phyloP scores from a whole-genome alignment of 176 grass and related monocot genomes.

The Juncus inflexus region DNA sequence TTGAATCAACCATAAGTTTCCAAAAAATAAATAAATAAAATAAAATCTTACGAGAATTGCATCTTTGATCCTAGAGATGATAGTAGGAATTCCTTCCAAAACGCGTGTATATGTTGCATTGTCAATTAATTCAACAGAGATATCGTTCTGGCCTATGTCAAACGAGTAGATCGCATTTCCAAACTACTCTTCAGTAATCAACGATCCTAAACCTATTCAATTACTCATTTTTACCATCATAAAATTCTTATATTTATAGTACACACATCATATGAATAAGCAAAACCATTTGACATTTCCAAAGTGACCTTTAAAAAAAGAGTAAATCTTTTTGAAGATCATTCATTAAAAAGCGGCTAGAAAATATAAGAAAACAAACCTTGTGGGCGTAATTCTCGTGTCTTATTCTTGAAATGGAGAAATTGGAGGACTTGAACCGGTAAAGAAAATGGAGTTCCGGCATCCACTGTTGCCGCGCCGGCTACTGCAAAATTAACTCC shows the following conservation, averaged over 20 bases:
- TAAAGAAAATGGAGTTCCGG: slow-evolving; percentile 24
- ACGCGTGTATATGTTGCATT: slow-evolving; percentile 27
- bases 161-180: slow-evolving; percentile 36
- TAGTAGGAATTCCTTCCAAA: slow-evolving; percentile 19
- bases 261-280: not conserved
- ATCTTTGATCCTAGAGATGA: slow-evolving; percentile 28
- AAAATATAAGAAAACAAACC: slow-evolving; percentile 19
- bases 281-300: not conserved
- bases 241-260: not conserved
- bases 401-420: slow-evolving; percentile 51
- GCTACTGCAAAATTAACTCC: slow-evolving; percentile 60
- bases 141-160: slow-evolving; percentile 51
- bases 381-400: slow-evolving; percentile 32
- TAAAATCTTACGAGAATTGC: slow-evolving; percentile 30
- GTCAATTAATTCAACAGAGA: slow-evolving; percentile 9
- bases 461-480: slow-evolving; percentile 18
- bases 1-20: not conserved
- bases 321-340: too few species aligned
- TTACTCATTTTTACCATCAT: not conserved
- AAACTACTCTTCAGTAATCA: slow-evolving; percentile 32
- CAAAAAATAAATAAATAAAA: not conserved
- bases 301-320: too few species aligned
- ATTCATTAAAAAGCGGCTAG: too few species aligned
- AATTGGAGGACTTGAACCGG: slow-evolving; percentile 45
- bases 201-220: slow-evolving; percentile 20